phyloP scores from a whole-genome alignment of 106 monocot genomes.

The Hemerocallis citrina region DNA sequence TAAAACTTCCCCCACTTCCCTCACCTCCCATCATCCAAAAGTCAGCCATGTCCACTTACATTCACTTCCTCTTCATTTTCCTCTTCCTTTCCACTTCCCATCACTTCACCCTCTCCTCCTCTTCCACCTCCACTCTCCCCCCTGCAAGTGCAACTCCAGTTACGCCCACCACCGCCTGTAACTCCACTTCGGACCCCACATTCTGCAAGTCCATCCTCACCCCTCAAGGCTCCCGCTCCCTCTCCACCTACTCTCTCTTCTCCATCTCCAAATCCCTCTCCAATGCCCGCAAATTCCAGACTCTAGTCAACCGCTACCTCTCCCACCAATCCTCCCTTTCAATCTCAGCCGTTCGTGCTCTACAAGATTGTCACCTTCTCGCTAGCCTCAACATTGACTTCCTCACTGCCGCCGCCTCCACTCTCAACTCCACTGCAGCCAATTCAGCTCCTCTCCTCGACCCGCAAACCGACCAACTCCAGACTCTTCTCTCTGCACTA shows the following conservation, averaged over 20 bases:
- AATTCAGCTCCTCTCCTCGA: conserved; percentile 28
- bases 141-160: conserved; percentile 10
- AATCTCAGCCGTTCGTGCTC: conserved; percentile 23
- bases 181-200: conserved; percentile 24
- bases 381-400: conserved; percentile 58
- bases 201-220: conserved; percentile 30
- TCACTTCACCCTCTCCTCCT: not conserved
- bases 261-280: conserved; percentile 30
- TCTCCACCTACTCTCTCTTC: conserved; percentile 21
- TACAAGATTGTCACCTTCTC: conserved; percentile 57
- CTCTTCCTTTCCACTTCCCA: conserved; percentile 3
- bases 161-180: conserved; percentile 20
- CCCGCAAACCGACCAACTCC: conserved; percentile 31
- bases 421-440: conserved; percentile 22
- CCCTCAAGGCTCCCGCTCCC: not conserved
- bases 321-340: conserved; percentile 17
- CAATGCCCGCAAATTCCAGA: conserved; percentile 19
- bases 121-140: not conserved
- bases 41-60: too few relatives aligned
- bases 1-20: too few relatives aligned
- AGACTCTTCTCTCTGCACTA: conserved; percentile 54
- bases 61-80: too few relatives aligned
- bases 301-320: conserved; percentile 27
- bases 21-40: too few relatives aligned
- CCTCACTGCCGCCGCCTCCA: conserved; percentile 17